phyloP scores from a whole-genome alignment of 306 rosid species.

The Notholithocarpus densiflorus region DNA sequence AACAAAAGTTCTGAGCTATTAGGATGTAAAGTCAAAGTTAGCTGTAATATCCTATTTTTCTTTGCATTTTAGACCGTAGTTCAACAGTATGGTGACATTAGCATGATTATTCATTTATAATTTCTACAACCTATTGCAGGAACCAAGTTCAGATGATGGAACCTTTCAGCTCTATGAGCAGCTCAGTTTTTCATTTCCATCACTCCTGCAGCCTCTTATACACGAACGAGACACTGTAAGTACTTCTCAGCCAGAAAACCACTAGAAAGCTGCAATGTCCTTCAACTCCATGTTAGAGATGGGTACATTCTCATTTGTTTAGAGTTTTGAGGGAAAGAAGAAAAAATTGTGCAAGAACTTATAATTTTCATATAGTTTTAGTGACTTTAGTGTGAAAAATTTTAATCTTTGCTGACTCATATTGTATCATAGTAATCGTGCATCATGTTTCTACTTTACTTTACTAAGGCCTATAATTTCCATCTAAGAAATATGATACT shows the following conservation, averaged over 20 bases:
- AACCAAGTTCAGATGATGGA: constrained; percentile 42
- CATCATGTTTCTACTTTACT: neutral
- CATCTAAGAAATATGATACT: neutral
- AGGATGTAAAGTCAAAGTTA: neutral
- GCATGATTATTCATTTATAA: neutral
- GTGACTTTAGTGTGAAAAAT: neutral
- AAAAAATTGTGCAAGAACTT: neutral
- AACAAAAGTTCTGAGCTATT: neutral
- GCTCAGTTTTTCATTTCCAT: constrained; percentile 70
- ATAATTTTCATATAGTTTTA: neutral
- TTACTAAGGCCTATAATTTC: neutral
- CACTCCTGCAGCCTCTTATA: constrained; percentile 78
- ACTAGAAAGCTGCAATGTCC: neutral
- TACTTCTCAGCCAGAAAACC: neutral
- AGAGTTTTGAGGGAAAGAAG: neutral
- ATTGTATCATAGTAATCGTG: neutral
- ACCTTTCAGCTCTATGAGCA: constrained; percentile 77
- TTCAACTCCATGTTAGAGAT: neutral
- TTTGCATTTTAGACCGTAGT: neutral
- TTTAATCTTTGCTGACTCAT: neutral
- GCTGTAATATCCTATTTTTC: neutral
- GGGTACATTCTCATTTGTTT: neutral
- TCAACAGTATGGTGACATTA: neutral
- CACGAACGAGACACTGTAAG: constrained; percentile 89
- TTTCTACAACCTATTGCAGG: constrained; percentile 36